phyloP scores from a whole-genome alignment of 2,329 filamentous ascomycete genomes.

The Hypoxylon sp. region DNA sequence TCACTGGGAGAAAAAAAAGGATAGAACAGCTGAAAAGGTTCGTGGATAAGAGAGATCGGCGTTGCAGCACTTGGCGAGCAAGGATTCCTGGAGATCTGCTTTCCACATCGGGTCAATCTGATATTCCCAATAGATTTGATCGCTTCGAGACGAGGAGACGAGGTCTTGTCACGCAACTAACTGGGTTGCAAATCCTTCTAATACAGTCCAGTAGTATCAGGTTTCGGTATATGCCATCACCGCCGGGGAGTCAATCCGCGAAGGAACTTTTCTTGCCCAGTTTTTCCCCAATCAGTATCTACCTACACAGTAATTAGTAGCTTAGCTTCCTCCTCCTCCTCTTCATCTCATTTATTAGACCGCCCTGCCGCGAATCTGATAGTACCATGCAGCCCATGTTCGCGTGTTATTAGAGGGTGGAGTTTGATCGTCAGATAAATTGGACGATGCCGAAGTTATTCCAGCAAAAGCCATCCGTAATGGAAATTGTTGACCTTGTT shows the following conservation, averaged over 20 bases:
- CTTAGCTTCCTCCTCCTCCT: no score
- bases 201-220: no score
- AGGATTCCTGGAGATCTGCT: conserved; percentile 33
- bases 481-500: conserved; percentile 1
- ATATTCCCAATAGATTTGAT: conserved; percentile 28
- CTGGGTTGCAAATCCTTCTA: no score
- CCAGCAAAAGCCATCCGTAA: conserved; percentile 1
- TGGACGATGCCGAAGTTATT: conserved; percentile 9
- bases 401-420: conserved; percentile 1
- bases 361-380: no score
- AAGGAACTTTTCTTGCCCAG: not conserved
- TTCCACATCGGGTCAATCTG: conserved; percentile 35
- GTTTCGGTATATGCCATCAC: no score
- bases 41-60: conserved; percentile 34
- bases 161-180: no score
- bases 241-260: not conserved
- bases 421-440: no score
- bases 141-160: conserved; percentile 17
- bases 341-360: no score
- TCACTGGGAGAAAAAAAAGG: no score
- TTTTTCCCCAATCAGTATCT: no score
- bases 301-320: no score
- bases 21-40: conserved; percentile 21
- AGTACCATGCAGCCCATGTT: no score
- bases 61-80: conserved; percentile 32